phyloP scores from a whole-genome alignment of 2,329 filamentous ascomycete genomes.

The Corinectria fuckeliana region DNA sequence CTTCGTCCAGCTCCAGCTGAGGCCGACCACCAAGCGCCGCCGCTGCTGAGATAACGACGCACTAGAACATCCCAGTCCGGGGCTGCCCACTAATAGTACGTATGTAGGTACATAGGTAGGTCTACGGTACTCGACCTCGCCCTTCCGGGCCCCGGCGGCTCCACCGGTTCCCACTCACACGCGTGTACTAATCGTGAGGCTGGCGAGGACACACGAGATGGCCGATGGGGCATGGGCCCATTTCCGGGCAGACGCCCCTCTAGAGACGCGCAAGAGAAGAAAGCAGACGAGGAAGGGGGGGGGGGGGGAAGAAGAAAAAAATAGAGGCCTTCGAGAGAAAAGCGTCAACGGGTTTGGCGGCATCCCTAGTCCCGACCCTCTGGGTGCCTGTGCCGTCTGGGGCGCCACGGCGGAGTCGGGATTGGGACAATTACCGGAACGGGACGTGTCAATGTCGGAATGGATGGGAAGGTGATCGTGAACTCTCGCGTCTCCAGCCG shows the following conservation, averaged over 20 bases:
- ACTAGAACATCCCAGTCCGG: not conserved
- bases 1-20: not conserved
- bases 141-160: not conserved
- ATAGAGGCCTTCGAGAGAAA: too few species aligned
- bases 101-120: too few species aligned
- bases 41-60: not conserved
- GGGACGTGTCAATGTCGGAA: not conserved
- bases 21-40: too few species aligned
- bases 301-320: not conserved
- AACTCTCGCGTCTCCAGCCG: not conserved
- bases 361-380: not conserved
- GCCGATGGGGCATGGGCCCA: conserved; percentile 21
- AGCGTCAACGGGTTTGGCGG: not conserved
- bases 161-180: conserved; percentile 18
- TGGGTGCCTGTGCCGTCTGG: not conserved
- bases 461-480: not conserved
- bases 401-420: not conserved
- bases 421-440: not conserved
- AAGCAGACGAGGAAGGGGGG: too few species aligned
- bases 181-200: conserved; percentile 15
- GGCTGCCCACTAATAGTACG: too few species aligned
- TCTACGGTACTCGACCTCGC: not conserved
- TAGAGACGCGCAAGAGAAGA: conserved; percentile 9
- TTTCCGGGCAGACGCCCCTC: conserved; percentile 6
- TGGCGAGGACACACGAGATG: conserved; percentile 17